Evolutionary conservation across 495 filamentous ascomycete genomes (phyloP).

Genomic region (Penicillium egyptiacum): DNA sequence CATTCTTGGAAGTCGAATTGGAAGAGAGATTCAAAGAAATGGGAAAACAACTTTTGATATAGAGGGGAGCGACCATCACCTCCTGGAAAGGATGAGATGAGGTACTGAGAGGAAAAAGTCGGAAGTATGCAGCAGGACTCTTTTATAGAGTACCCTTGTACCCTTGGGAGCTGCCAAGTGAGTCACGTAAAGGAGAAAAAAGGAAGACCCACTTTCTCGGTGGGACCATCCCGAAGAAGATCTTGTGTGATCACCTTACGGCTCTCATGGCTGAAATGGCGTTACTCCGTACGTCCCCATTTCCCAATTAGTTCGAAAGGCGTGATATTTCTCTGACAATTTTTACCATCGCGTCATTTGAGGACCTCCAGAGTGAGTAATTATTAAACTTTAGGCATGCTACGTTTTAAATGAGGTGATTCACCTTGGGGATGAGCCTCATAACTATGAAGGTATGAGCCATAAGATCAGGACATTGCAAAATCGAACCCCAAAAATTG

Average conservation of each 20-base stretch:
- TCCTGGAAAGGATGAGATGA: constrained; percentile 46
- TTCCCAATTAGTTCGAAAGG: constrained; percentile 14
- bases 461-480: not conserved
- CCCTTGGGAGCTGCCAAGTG: constrained; percentile 14
- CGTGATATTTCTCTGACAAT: constrained; percentile 18
- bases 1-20: constrained; percentile 34
- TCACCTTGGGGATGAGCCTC: not conserved
- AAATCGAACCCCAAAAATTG: not conserved
- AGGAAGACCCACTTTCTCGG: constrained; percentile 18
- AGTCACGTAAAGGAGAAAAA: constrained; percentile 24
- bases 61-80: constrained; percentile 49
- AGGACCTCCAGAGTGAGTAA: not conserved
- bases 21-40: constrained; percentile 1
- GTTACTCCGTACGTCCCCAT: constrained; percentile 12
- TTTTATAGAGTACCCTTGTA: constrained; percentile 22
- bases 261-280: constrained; percentile 18
- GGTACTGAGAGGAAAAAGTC: constrained; percentile 28
- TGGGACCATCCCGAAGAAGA: constrained; percentile 18
- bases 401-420: constrained; percentile 15
- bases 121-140: constrained; percentile 18
- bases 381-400: not conserved
- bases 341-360: constrained; percentile 15
- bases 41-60: constrained; percentile 19
- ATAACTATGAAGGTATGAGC: not conserved
- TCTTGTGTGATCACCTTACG: constrained; percentile 24